phyloP scores from a whole-genome alignment of 1,284 basidiomycete genomes.

The Cryptococcus sp. region DNA sequence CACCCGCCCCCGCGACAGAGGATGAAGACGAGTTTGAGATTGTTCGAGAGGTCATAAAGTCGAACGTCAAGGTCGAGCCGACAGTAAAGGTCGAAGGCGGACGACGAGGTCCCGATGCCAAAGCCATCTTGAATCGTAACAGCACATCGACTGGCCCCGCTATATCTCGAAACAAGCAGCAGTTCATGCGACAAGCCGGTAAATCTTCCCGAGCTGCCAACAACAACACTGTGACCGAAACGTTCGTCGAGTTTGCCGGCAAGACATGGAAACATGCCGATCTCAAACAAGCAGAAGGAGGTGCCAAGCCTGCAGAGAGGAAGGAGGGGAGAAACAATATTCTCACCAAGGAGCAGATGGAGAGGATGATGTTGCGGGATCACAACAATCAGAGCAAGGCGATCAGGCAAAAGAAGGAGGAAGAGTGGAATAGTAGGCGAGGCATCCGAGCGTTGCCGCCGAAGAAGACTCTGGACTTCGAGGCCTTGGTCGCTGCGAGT shows the following conservation, averaged over 20 bases:
- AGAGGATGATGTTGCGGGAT: conserved; percentile 8
- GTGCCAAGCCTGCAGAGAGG: conserved; percentile 24
- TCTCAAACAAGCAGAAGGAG: conserved; percentile 19
- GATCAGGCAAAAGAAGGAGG: conserved; percentile 20
- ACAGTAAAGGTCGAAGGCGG: too few relatives aligned
- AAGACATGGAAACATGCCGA: conserved; percentile 24
- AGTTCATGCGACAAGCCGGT: conserved; percentile 16
- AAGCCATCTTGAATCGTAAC: conserved; percentile 15
- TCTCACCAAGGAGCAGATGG: conserved; percentile 15
- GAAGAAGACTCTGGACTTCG: conserved; percentile 17
- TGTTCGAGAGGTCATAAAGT: conserved; percentile 1
- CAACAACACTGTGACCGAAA: conserved; percentile 21
- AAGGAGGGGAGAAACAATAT: conserved; percentile 26
- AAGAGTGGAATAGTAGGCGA: conserved; percentile 20
- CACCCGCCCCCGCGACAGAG: not conserved
- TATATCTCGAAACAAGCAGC: conserved; percentile 18
- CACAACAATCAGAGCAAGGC: conserved; percentile 16
- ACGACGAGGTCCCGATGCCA: conserved; percentile 13
- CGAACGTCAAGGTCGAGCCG: conserved; percentile 2
- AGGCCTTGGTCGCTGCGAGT: conserved; percentile 7
- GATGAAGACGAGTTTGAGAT: conserved; percentile 24
- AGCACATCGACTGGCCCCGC: conserved; percentile 5
- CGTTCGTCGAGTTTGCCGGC: conserved; percentile 27
- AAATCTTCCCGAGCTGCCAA: conserved; percentile 12
- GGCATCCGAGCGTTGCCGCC: conserved; percentile 17